Evolutionary conservation across 257 asterid species (phyloP).

Genomic region (Nemophila menziesii): DNA sequence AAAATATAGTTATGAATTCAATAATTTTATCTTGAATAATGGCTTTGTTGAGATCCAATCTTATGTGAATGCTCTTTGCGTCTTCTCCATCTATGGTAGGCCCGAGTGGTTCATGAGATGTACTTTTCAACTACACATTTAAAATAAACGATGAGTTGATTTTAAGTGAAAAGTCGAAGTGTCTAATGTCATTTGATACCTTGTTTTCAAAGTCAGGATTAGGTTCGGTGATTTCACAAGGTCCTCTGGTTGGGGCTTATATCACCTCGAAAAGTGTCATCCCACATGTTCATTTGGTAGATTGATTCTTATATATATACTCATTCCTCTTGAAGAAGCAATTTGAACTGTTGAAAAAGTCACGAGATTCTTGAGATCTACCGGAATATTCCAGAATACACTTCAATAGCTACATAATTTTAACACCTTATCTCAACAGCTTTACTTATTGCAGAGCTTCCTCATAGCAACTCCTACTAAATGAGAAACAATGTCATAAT

Average conservation of each 20-base stretch:
- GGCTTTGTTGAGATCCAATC: too few relatives aligned
- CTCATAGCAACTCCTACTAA: too few relatives aligned
- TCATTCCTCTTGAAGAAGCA: slow-evolving; percentile 59
- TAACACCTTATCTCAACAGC: too few relatives aligned
- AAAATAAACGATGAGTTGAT: not conserved
- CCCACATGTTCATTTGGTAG: slow-evolving; percentile 79
- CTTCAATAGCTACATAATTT: not conserved
- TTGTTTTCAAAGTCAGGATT: slow-evolving; percentile 43
- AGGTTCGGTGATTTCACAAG: slow-evolving; percentile 27
- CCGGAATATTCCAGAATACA: too few relatives aligned
- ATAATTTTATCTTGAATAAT: too few relatives aligned
- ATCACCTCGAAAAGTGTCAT: slow-evolving; percentile 43
- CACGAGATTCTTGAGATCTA: too few relatives aligned
- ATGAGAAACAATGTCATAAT: too few relatives aligned
- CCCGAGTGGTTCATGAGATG: slow-evolving; percentile 48
- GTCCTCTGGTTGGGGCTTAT: slow-evolving; percentile 35
- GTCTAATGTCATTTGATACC: slow-evolving; percentile 23
- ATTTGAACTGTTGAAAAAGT: slow-evolving; percentile 57
- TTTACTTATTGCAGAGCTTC: not conserved
- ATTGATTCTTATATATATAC: slow-evolving; percentile 54
- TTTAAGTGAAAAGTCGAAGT: slow-evolving; percentile 2
- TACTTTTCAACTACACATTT: slow-evolving; percentile 36
- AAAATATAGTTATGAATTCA: too few relatives aligned
- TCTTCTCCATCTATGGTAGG: slow-evolving; percentile 43
- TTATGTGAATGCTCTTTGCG: slow-evolving; percentile 47